phyloP scores from a whole-genome alignment of 2,329 filamentous ascomycete genomes.

The Epichloe sp. region DNA sequence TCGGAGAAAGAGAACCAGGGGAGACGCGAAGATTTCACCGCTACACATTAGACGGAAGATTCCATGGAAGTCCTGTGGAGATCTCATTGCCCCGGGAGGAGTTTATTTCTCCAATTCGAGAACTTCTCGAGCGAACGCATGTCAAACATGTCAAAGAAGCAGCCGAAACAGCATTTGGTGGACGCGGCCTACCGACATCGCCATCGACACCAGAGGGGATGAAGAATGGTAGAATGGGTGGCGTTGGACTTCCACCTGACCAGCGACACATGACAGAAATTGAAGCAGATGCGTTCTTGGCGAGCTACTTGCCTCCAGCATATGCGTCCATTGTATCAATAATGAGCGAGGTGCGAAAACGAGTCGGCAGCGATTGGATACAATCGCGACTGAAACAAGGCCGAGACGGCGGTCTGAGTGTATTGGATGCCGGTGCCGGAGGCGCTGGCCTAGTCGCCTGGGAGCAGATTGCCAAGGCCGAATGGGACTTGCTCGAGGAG shows the following conservation, averaged over 20 bases:
- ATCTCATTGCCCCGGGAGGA: constrained; percentile 58
- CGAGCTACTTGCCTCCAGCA: constrained; percentile 54
- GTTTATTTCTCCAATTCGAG: constrained; percentile 56
- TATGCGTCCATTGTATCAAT: constrained; percentile 56
- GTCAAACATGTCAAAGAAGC: constrained; percentile 62
- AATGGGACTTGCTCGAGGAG: constrained; percentile 60
- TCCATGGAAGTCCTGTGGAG: constrained; percentile 59
- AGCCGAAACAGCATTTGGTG: constrained; percentile 65
- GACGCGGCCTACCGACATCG: constrained; percentile 61
- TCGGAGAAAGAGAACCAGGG: constrained; percentile 19
- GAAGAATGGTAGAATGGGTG: constrained; percentile 46
- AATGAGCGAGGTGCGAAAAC: constrained; percentile 60
- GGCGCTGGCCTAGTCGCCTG: constrained; percentile 65
- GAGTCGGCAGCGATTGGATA: constrained; percentile 60
- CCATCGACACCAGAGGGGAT: constrained; percentile 52
- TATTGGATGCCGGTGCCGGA: constrained; percentile 63
- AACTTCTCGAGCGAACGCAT: constrained; percentile 54
- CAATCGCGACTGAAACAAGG: constrained; percentile 45
- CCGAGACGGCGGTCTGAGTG: constrained; percentile 42
- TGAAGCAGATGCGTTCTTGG: constrained; percentile 60
- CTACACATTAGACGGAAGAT: constrained; percentile 61
- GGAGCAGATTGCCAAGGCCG: constrained; percentile 64
- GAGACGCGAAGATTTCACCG: constrained; percentile 51
- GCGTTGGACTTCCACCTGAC: constrained; percentile 49
- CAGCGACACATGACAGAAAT: constrained; percentile 59